Base-by-base conservation (phyloP, 495 filamentous ascomycete genomes). In the Chlorociboria aeruginascens region DNA sequence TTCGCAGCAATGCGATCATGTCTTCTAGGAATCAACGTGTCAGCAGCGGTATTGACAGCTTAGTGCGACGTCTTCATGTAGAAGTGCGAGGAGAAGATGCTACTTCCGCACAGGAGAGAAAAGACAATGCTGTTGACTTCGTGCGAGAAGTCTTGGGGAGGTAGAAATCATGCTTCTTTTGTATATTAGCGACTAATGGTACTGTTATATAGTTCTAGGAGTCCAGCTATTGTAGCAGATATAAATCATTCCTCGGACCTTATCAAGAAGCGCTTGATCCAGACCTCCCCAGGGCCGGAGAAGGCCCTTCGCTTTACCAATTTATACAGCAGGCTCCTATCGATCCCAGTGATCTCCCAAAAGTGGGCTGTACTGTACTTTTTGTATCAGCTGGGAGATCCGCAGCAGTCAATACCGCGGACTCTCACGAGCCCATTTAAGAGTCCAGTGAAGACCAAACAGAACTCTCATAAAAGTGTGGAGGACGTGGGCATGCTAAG, bases 351-450 rank as follows among this genome's bases (percentile, higher is more conserved):
- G 2, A 71, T 99, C 30, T 82, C 81, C 55, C 83, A 95, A 63
- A 99, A 97, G 76, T 96, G 90, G 88, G 88, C 84, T 2, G 94
- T 96, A 53, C 71, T 99, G 6, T 88, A 90, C 60, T 74, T 99
- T 37, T 78, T 99, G 16, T 83, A 88, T 58, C 82, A 84, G 54
- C 72, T 98, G 36, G 79, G 83, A 40, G 77, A 79, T 51, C 79
- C 81, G 0, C 50, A 56, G 20, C 39, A 45, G 20, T 48, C 31
- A 14, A 30, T 40, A 36, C 41, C 50, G 7, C 53, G 51, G 40
- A 32, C 36, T 1, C 43, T 60, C 30, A 56, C 57, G 25, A 60
- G 57, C 34, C 54, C 57, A 10, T 59, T 59, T 47, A 59, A 59
- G 42, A 56, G 56, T 37, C 56, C 53, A 3, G 50, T 53, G 1